Percentiles rank a stretch among this genome's conserved stretches.
These are phyloP conservation scores for Phytophthora hibernalis DNA, from an alignment of 352 stramenopile species.

Conservation along the genomic window DNA sequence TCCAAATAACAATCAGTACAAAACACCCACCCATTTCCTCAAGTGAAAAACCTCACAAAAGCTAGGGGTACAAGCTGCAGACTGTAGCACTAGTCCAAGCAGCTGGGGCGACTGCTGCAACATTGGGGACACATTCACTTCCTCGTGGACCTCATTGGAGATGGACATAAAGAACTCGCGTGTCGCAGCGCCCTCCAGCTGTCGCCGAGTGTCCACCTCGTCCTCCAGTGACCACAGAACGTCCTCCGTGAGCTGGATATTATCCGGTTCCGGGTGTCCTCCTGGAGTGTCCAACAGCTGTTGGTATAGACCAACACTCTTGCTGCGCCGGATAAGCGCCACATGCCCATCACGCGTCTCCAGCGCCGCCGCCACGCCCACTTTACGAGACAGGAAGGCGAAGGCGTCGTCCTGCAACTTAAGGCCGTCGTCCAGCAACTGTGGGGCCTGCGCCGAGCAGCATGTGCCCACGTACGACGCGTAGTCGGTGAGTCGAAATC, in stretches of 20 bases:
- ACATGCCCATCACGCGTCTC: constrained; percentile 70
- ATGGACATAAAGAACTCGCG: constrained; percentile 79
- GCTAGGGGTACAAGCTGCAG: constrained; percentile 74
- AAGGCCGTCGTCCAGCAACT: constrained; percentile 47
- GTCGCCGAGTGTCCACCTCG: constrained; percentile 2
- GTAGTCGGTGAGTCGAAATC: constrained; percentile 73
- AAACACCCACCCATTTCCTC: neutral
- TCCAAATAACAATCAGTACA: constrained; percentile 3
- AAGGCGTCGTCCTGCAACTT: constrained; percentile 36
- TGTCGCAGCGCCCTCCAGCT: constrained; percentile 40
- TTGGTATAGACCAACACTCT: constrained; percentile 74
- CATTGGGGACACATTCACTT: constrained; percentile 67
- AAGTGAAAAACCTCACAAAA: constrained; percentile 57
- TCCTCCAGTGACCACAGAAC: constrained; percentile 34
- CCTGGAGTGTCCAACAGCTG: constrained; percentile 80
- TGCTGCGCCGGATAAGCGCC: constrained; percentile 74
- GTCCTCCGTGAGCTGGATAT: constrained; percentile 45
- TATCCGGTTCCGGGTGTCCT: constrained; percentile 75
- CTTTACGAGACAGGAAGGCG: constrained; percentile 79
- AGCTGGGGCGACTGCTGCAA: constrained; percentile 59
- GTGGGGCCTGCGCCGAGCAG: constrained; percentile 49
- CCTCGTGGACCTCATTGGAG: constrained; percentile 75
- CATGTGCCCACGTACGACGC: constrained; percentile 81
- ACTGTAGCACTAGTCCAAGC: constrained; percentile 77
- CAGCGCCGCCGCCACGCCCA: constrained; percentile 76